Base-by-base conservation (phyloP, 1,139 yeast species). In the Cylindricascospora bacillispora region DNA sequence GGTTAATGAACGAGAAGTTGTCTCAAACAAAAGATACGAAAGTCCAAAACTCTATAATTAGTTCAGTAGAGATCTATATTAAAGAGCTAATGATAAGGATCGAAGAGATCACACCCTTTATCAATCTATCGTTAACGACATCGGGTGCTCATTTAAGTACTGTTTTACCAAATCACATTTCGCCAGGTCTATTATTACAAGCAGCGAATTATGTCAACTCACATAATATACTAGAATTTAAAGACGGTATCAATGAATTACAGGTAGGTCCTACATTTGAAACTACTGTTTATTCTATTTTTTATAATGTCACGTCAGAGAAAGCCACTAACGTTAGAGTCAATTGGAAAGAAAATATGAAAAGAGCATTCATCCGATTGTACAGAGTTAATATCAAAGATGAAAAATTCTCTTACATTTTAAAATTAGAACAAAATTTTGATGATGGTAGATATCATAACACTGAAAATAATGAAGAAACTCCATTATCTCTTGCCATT, bases 401-500 rank as follows among this genome's bases (percentile, higher is more conserved):
- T 11, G 25, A 25, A n/a, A 30, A 35, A 3, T 73, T 57, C 41
- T 41, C 49, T 4, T 79, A 77, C 46, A 49, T 49, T 6, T 43
- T 81, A 22, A 54, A 48, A 7, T 59, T 81, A 2, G 52, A 49
- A 2, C 92, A 81, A 44, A 69, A 68, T 43, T 71, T 76, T 35
- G 64, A 78, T 44, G 93, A 81, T 52, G 83, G 71, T 0, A 57
- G 93, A 34, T 81, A 77, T 45, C 93, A 81, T 44, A 70, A 66
- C 5, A 57, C 54, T 4, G 67, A 59, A 12, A 49, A 46, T 15
- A 58, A 51, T 12, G 51, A 40, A 25, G 57, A 53, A 15, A 54
- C 48, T 3, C 63, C 68, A 0, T 56, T 54, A 11, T 39, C 42
- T 1, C 48, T 57, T 14, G 37, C 45, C 3, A 49, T 67, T 19